phyloP scores from a whole-genome alignment of 2,329 filamentous ascomycete species.

The Aureobasidium zeae region DNA sequence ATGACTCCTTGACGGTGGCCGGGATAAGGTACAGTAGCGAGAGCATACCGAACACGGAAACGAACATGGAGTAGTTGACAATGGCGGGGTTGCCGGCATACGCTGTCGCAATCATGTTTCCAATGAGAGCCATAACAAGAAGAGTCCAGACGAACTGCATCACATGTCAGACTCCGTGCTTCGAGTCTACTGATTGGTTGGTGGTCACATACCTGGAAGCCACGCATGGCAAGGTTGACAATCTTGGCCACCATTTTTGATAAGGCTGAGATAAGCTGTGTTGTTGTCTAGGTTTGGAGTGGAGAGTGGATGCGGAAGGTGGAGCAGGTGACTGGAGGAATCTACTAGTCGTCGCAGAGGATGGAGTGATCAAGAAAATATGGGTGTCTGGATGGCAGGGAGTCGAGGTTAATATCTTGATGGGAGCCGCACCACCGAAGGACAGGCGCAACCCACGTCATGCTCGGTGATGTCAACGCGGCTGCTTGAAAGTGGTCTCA shows the following conservation, averaged over 20 bases:
- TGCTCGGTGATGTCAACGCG: constrained; percentile 5
- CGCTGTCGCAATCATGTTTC: constrained; percentile 51
- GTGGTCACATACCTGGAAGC: constrained; percentile 21
- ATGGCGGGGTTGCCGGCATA: constrained; percentile 47
- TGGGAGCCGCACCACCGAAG: neutral
- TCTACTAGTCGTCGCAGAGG: constrained; percentile 5
- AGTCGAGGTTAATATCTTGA: constrained; percentile 12
- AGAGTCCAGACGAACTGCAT: constrained; percentile 50
- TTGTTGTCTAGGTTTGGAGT: constrained; percentile 9
- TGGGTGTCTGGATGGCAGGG: constrained; percentile 9
- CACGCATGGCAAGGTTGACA: constrained; percentile 24
- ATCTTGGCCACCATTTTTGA: constrained; percentile 19
- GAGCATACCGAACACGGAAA: constrained; percentile 56
- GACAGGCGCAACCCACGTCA: neutral
- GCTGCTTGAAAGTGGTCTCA: neutral
- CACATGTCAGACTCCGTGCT: neutral
- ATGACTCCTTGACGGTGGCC: constrained; percentile 44
- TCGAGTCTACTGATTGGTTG: neutral
- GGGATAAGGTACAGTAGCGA: constrained; percentile 54
- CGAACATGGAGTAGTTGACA: constrained; percentile 59
- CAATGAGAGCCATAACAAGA: constrained; percentile 52
- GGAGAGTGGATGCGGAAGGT: constrained; percentile 8
- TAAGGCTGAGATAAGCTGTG: constrained; percentile 3
- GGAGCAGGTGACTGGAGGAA: constrained; percentile 2
- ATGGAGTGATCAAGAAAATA: constrained; percentile 12